phyloP scores from a whole-genome alignment of 2,329 filamentous ascomycete genomes.

The Penicillium sp. region DNA sequence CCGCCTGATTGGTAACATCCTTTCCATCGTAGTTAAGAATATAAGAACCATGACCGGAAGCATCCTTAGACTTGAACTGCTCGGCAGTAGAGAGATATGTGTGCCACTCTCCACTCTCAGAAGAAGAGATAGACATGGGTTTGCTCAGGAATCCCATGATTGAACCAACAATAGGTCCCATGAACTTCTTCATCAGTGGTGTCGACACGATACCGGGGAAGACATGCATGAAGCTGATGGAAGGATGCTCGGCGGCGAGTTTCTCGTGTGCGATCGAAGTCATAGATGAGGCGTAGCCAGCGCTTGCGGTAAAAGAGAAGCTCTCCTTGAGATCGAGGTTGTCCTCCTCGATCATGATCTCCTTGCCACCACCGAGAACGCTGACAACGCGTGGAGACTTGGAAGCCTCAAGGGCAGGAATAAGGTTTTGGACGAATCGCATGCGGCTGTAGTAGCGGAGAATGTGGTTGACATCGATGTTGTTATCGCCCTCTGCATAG shows the following conservation, averaged over 20 bases:
- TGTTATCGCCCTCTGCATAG: neutral
- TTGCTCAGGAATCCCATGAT: neutral
- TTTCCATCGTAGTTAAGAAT: slow-evolving; percentile 2
- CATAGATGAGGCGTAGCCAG: neutral
- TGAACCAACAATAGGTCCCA: neutral
- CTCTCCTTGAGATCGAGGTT: neutral
- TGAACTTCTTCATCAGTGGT: neutral
- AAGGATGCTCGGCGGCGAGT: neutral
- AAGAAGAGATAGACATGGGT: neutral
- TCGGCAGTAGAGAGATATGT: neutral
- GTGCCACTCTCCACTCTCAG: neutral
- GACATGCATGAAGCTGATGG: neutral
- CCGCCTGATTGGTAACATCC: neutral
- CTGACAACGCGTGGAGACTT: neutral
- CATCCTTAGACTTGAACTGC: neutral
- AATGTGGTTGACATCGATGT: neutral
- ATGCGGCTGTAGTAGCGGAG: neutral
- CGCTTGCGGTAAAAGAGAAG: neutral
- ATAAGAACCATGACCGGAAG: neutral
- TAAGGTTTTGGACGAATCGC: neutral
- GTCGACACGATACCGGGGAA: neutral
- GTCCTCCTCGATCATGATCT: neutral
- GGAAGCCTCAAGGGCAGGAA: neutral
- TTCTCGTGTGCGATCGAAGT: neutral
- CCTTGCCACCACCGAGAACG: neutral